Base-by-base conservation (phyloP, 2,329 filamentous ascomycete genomes). In the Colletotrichum brevisporum region DNA sequence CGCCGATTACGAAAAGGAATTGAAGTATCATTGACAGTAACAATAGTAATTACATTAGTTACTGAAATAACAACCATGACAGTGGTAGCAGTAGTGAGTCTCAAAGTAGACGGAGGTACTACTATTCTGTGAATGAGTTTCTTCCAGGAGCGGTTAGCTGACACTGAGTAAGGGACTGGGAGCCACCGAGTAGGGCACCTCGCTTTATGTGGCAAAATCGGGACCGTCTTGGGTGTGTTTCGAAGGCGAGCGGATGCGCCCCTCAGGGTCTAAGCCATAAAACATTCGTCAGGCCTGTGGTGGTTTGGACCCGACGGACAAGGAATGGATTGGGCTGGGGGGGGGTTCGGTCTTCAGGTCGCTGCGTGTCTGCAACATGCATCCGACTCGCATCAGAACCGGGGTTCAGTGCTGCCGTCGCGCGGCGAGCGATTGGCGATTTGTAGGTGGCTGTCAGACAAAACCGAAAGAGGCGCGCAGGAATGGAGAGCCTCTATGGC, bases 181-280 rank as follows among this genome's bases (percentile, higher is more conserved):
- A 9, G 31, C 31, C 10, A 36, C 31, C 31, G 31, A 10, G 8
- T 36, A 36, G 31, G 31, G 31, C 31, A 36, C 31, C 2, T 36
- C 31, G 51, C 57, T 68, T 68, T 41, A 63, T 68, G 70, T 72
- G 70, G 70, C 70, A 71, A 71, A 71, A 70, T 60, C 55, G 63
- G 69, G 60, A 55, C 64, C 66, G 70, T 72, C 59, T 72, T 72
- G 69, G 70, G 70, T 71, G 69, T 72, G 70, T 72, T 72, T 72
- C 70, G 70, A 71, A 67, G 68, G n/a, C 45, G 64, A 70, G 54
- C 69, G 61, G 62, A 45, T 67, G 59, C 50, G 61, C 56, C 62
- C 58, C 67, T 68, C 67, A 68, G 57, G 64, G 67, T 70, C 67
- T 68, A 70, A 70, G 67, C 67, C 67, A 70, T 70, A 57, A 70